A percentile compares a stretch with the other conserved stretches of the same genome.
Conservation (phyloP, 192 early-diverging fungal species). For the Lunasporangiospora selenospora region DNA sequence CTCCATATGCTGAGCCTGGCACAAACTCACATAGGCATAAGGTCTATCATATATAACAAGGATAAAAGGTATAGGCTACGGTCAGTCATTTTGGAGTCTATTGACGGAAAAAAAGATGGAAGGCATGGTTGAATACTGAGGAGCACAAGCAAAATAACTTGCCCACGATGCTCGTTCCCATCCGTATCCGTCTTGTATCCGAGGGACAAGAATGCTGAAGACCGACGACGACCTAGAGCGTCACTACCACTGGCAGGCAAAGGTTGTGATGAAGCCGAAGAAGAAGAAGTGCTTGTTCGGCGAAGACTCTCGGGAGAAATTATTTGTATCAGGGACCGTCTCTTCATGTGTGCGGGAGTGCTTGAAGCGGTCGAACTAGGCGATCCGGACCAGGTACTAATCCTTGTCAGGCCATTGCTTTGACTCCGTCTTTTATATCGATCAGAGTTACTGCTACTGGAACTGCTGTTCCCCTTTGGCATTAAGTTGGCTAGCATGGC, state of each 20-base stretch:
- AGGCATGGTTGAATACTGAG: background rate
- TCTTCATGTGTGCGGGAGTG: background rate
- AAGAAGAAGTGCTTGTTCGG: background rate
- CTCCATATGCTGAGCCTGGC: conserved; percentile 14
- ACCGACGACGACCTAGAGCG: conserved; percentile 12
- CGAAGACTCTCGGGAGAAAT: background rate
- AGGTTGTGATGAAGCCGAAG: background rate
- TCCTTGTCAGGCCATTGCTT: too few relatives aligned
- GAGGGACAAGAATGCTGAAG: background rate
- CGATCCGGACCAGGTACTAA: too few relatives aligned
- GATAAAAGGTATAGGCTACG: too few relatives aligned
- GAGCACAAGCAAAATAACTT: background rate
- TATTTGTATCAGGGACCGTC: background rate
- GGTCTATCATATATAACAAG: conserved; percentile 1
- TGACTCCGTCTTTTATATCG: background rate
- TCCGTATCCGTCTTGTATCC: conserved; percentile 4
- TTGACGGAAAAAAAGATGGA: background rate
- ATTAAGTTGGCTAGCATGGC: background rate
- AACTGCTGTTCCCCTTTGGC: background rate
- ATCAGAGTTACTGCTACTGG: too few relatives aligned
- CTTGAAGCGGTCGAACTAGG: background rate
- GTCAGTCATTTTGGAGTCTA: background rate
- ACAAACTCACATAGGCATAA: conserved; percentile 8
- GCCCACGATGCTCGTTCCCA: conserved; percentile 15
- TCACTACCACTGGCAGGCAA: background rate